Percentiles rank a stretch among this genome's conserved stretches.
Evolutionary conservation across 345 rosid genomes (phyloP).

Genomic region (Syzygium oleosum): DNA sequence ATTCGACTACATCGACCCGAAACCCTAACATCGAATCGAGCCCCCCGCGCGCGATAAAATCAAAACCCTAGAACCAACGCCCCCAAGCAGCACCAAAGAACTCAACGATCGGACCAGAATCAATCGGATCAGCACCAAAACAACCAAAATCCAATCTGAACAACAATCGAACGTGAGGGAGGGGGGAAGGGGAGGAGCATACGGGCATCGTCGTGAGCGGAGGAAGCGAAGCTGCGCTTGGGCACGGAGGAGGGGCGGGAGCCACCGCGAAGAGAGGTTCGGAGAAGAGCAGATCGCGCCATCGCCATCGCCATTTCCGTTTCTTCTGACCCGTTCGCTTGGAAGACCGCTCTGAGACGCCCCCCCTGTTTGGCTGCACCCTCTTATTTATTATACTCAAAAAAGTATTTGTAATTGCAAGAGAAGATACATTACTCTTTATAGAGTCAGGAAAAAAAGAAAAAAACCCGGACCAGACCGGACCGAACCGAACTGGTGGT

Average conservation of each 20-base stretch:
- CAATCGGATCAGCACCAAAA: background rate
- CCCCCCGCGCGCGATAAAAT: background rate
- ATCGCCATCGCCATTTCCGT: constrained; percentile 55
- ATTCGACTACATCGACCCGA: background rate
- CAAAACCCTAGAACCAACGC: background rate
- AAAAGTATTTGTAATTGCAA: background rate
- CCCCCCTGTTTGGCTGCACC: background rate
- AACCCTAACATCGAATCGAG: background rate
- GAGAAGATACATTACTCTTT: background rate
- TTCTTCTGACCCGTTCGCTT: background rate
- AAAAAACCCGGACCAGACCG: too few relatives aligned
- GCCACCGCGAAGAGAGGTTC: constrained; percentile 45
- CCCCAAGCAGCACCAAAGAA: background rate
- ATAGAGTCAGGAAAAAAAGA: too few relatives aligned
- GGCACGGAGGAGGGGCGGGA: constrained; percentile 44
- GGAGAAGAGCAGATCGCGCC: constrained; percentile 64
- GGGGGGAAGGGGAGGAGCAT: constrained; percentile 6
- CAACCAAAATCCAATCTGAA: background rate
- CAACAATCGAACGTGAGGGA: background rate
- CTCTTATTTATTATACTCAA: background rate
- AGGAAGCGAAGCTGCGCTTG: constrained; percentile 61
- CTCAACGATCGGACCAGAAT: background rate
- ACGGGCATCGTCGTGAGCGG: constrained; percentile 73
- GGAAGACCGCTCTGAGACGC: background rate
- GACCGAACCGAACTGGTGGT: too few relatives aligned